phyloP scores from a whole-genome alignment of 2,329 filamentous ascomycete genomes.

The Colletotrichum cuscutae region DNA sequence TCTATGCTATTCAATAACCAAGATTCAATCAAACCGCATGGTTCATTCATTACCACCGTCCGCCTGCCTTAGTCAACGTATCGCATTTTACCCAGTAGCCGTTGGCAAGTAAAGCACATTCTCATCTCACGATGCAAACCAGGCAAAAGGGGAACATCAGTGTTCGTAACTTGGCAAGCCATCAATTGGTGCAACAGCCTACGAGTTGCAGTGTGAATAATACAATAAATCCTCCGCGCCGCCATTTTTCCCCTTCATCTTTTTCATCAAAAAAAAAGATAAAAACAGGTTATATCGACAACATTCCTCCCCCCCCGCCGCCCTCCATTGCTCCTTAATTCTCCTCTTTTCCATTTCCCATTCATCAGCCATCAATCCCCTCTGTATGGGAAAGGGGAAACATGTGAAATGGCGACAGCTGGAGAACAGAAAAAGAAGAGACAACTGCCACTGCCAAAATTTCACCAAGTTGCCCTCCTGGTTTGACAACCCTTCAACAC shows the following conservation, averaged over 20 bases:
- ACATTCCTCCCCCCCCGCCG: neutral
- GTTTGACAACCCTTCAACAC: neutral
- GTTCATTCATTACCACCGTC: too few relatives aligned
- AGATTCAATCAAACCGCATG: too few relatives aligned
- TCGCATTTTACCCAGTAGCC: too few relatives aligned
- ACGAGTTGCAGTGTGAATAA: constrained; percentile 18
- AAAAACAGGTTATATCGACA: too few relatives aligned
- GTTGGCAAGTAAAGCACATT: neutral
- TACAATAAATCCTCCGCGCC: constrained; percentile 11
- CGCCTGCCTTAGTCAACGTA: too few relatives aligned
- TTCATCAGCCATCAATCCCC: neutral
- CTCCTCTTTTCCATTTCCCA: neutral
- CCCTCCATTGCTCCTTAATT: neutral
- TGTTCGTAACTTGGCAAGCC: constrained; percentile 23
- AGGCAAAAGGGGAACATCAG: neutral
- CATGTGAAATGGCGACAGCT: neutral
- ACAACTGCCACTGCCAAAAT: neutral
- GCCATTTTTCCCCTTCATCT: neutral
- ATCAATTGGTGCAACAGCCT: constrained; percentile 24
- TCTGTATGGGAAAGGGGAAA: neutral
- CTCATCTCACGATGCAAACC: neutral
- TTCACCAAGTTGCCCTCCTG: neutral
- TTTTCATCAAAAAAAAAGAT: constrained; percentile 3
- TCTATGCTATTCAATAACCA: too few relatives aligned
- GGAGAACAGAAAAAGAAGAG: neutral